These are phyloP conservation scores for Microcera coccophila DNA, from an alignment of 2,329 filamentous ascomycete genomes.

Conservation along the genomic window DNA sequence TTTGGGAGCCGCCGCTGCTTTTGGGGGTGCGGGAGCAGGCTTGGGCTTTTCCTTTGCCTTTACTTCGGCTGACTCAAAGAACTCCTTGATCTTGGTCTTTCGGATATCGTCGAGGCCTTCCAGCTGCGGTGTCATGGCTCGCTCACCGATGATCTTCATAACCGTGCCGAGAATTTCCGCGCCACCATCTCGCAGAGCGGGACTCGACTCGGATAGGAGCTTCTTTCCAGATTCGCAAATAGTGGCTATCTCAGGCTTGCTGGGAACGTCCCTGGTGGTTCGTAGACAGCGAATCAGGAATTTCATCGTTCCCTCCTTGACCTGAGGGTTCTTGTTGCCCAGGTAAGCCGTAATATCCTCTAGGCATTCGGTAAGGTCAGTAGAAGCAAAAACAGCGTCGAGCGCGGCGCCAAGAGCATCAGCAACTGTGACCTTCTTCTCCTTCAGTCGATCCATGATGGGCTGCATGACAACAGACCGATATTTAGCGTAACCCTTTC, in stretches of 20 bases:
- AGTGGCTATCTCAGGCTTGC: constrained; percentile 74
- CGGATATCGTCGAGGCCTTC: constrained; percentile 93
- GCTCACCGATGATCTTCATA: constrained; percentile 98
- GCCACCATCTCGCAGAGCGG: constrained; percentile 79
- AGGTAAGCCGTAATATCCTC: constrained; percentile 84
- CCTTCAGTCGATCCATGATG: constrained; percentile 93
- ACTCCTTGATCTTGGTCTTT: constrained; percentile 95
- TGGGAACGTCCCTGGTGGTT: constrained; percentile 77
- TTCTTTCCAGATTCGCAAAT: constrained; percentile 91
- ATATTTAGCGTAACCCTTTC: constrained; percentile 75
- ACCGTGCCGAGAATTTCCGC: constrained; percentile 89
- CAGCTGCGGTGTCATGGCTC: constrained; percentile 87
- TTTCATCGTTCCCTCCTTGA: constrained; percentile 91
- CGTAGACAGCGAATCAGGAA: constrained; percentile 87
- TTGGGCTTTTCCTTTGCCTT: constrained; percentile 70
- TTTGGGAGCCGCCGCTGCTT: constrained; percentile 46
- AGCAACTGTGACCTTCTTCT: constrained; percentile 87
- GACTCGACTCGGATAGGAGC: constrained; percentile 82
- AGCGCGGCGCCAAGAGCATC: constrained; percentile 84
- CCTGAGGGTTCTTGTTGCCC: constrained; percentile 92
- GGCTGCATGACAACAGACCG: constrained; percentile 75
- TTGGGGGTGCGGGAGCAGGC: constrained; percentile 58
- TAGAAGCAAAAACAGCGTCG: constrained; percentile 64
- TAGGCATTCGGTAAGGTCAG: constrained; percentile 77
- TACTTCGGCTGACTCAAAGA: constrained; percentile 59